These are phyloP conservation scores for Danielozyma ontarioensis DNA, from an alignment of 805 yeast species.

Conservation along the genomic window DNA sequence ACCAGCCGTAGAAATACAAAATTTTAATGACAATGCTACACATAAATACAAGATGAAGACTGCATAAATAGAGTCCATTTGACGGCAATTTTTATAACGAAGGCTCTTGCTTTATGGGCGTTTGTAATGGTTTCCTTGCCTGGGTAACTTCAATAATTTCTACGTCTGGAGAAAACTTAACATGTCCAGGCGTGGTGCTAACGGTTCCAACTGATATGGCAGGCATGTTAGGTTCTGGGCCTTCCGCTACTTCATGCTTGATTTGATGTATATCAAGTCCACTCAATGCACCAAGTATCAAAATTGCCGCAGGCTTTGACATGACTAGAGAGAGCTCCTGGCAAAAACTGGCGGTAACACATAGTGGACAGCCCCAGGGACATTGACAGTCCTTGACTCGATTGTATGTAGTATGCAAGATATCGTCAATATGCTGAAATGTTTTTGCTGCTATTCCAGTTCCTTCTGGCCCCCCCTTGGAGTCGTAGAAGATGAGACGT, in stretches of 20 bases:
- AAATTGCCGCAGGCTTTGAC: constrained; percentile 79
- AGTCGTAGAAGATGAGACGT: constrained; percentile 76
- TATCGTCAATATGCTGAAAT: constrained; percentile 68
- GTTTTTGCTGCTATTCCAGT: constrained; percentile 77
- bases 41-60: neutral
- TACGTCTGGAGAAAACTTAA: constrained; percentile 59
- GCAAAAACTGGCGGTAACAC: constrained; percentile 82
- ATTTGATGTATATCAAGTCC: constrained; percentile 47
- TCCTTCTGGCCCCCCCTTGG: constrained; percentile 75
- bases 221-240: constrained; percentile 78
- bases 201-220: constrained; percentile 64
- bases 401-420: constrained; percentile 54
- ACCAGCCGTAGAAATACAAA: neutral
- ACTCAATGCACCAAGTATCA: constrained; percentile 58
- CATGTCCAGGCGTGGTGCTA: constrained; percentile 47
- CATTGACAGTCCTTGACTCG: constrained; percentile 63
- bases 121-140: constrained; percentile 5
- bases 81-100: neutral
- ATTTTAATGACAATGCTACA: neutral
- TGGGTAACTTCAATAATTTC: constrained; percentile 22
- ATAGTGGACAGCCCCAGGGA: constrained; percentile 77
- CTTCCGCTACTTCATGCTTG: constrained; percentile 47
- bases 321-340: constrained; percentile 76
- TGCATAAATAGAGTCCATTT: neutral
- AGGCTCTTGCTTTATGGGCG: constrained; percentile 1